These are phyloP conservation scores for Botrytis galanthina DNA, from an alignment of 2,329 filamentous ascomycete species.

Conservation along the genomic window DNA sequence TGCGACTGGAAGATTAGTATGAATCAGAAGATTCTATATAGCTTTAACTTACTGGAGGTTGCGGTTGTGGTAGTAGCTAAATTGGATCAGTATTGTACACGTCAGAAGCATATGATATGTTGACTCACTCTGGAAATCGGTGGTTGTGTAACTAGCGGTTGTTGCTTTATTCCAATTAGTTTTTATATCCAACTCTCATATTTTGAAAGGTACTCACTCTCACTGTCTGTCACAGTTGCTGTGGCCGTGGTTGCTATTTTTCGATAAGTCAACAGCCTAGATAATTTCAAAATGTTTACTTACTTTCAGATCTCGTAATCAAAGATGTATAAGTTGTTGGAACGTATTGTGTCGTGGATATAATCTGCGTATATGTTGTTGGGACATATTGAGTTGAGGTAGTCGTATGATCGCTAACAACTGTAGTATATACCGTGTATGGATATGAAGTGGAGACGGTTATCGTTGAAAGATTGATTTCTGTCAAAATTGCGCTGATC, in stretches of 20 bases:
- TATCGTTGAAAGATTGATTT: not conserved
- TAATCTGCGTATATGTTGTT: not conserved
- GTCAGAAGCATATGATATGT: not conserved
- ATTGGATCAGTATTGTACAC: not conserved
- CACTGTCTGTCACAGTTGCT: conserved; percentile 6
- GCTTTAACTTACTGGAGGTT: not conserved
- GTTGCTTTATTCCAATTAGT: not conserved
- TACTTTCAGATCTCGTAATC: conserved; percentile 18
- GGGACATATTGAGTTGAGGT: conserved; percentile 4
- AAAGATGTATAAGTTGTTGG: conserved; percentile 12
- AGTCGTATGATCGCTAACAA: conserved; percentile 9
- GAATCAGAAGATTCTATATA: not conserved
- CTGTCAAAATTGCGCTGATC: not conserved
- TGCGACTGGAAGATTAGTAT: not conserved
- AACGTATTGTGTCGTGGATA: conserved; percentile 14
- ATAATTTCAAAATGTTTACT: not conserved
- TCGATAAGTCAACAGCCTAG: not conserved
- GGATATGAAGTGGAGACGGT: conserved; percentile 11
- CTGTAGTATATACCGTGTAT: conserved; percentile 11
- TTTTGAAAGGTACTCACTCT: not conserved
- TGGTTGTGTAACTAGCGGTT: not conserved
- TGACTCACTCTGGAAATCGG: not conserved
- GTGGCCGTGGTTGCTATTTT: not conserved
- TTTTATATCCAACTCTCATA: not conserved
- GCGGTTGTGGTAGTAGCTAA: not conserved